Evolutionary conservation across 352 stramenopile genomes (phyloP).

Genomic region (Phytophthora gonapodyides): DNA sequence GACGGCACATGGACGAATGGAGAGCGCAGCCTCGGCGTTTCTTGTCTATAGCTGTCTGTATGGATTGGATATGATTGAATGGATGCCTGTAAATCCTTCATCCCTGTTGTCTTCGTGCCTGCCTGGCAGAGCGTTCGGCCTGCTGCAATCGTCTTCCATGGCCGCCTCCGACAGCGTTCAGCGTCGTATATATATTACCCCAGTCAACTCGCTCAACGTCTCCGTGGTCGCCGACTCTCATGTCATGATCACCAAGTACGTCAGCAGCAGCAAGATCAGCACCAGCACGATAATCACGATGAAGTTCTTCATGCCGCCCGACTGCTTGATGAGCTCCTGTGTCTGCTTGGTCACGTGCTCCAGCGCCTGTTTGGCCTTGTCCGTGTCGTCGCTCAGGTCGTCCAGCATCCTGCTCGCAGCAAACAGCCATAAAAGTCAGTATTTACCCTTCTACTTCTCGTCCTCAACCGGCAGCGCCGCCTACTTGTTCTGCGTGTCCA

Average conservation of each 20-base stretch:
- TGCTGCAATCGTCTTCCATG: constrained; percentile 8
- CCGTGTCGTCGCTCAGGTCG: constrained; percentile 82
- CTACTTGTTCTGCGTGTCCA: constrained; percentile 83
- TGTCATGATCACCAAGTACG: constrained; percentile 90
- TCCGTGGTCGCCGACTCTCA: constrained; percentile 30
- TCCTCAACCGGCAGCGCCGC: background rate
- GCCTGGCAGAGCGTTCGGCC: constrained; percentile 5
- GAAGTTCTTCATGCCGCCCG: constrained; percentile 86
- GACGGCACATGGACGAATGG: constrained; percentile 33
- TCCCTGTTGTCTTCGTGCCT: constrained; percentile 31
- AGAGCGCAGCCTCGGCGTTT: constrained; percentile 26
- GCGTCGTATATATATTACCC: constrained; percentile 38
- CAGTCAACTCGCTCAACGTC: constrained; percentile 8
- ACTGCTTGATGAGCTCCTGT: constrained; percentile 86
- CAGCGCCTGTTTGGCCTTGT: constrained; percentile 77
- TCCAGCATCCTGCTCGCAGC: constrained; percentile 71
- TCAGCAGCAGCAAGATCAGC: constrained; percentile 83
- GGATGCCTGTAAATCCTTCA: constrained; percentile 46
- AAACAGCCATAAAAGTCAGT: constrained; percentile 13
- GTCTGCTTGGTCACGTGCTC: constrained; percentile 85
- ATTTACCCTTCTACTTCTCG: too few relatives aligned
- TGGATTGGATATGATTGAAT: constrained; percentile 48
- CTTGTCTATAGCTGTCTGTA: constrained; percentile 45
- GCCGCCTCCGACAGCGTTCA: constrained; percentile 5
- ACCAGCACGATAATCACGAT: constrained; percentile 88